Evolutionary conservation across 192 early-diverging fungal genomes (phyloP).

Genomic region (Coemansia sp.): DNA sequence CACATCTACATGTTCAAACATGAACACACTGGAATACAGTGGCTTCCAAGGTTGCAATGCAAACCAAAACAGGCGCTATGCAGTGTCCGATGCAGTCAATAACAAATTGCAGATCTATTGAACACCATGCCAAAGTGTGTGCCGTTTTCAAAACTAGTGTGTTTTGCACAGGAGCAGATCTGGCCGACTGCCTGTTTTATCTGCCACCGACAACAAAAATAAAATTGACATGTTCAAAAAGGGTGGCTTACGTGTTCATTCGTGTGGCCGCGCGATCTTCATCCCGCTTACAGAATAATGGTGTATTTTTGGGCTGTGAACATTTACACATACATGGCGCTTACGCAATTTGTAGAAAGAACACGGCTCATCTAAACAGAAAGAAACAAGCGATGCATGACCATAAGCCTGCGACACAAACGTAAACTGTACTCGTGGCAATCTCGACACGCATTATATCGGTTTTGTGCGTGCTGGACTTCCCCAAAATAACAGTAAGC

Average conservation of each 20-base stretch:
- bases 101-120: not conserved
- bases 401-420: not conserved
- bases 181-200: no score
- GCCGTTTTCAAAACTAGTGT: no score
- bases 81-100: not conserved
- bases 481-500: conserved; percentile 4
- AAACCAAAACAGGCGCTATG: not conserved
- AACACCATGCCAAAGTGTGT: not conserved
- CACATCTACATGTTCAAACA: not conserved
- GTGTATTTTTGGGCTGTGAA: not conserved
- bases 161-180: no score
- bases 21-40: not conserved
- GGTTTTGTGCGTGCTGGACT: no score
- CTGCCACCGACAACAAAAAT: no score
- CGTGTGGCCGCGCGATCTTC: not conserved
- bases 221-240: not conserved
- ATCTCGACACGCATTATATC: not conserved
- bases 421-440: not conserved
- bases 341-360: not conserved
- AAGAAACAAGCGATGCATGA: not conserved
- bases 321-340: not conserved
- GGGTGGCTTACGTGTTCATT: not conserved
- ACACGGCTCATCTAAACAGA: not conserved
- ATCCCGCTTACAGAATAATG: not conserved
- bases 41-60: not conserved